Evolutionary conservation across 306 rosid genomes (phyloP).

Genomic region (Dicorynia guianensis): DNA sequence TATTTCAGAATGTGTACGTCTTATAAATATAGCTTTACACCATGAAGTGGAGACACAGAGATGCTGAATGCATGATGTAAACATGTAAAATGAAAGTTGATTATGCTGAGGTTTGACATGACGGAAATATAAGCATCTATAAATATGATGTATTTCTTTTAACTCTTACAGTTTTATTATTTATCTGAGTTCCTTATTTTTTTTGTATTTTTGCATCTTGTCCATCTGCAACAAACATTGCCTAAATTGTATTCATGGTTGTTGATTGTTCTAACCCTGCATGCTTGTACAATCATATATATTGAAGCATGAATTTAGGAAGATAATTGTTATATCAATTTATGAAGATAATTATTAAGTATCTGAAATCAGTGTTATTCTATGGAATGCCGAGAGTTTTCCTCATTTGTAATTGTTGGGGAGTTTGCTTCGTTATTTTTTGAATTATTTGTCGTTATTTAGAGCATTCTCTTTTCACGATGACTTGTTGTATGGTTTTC

Average conservation of each 20-base stretch:
- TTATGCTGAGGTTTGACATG: neutral
- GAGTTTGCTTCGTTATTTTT: neutral
- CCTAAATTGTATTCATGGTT: neutral
- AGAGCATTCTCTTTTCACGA: neutral
- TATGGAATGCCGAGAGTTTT: neutral
- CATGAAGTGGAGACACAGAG: neutral
- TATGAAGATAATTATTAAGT: no score
- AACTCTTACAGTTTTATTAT: neutral
- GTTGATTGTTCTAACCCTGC: slow-evolving; percentile 22
- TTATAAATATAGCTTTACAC: neutral
- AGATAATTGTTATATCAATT: no score
- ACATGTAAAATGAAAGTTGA: slow-evolving; percentile 2
- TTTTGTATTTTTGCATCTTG: slow-evolving; percentile 24
- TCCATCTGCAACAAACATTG: neutral
- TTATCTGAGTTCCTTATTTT: neutral
- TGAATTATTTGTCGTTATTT: neutral
- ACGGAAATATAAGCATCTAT: neutral
- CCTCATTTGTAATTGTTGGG: neutral
- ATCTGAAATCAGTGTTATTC: slow-evolving; percentile 6
- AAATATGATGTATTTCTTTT: neutral
- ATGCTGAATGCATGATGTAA: slow-evolving; percentile 17
- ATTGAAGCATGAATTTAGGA: neutral
- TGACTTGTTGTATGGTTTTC: slow-evolving; percentile 1
- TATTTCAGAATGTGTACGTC: slow-evolving; percentile 3
- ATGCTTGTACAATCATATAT: neutral